Evolutionary conservation across 2,329 filamentous ascomycete genomes (phyloP), one percentile per base, ranked within the genome.

Genomic region (Talaromyces albobiverticillius): DNA sequence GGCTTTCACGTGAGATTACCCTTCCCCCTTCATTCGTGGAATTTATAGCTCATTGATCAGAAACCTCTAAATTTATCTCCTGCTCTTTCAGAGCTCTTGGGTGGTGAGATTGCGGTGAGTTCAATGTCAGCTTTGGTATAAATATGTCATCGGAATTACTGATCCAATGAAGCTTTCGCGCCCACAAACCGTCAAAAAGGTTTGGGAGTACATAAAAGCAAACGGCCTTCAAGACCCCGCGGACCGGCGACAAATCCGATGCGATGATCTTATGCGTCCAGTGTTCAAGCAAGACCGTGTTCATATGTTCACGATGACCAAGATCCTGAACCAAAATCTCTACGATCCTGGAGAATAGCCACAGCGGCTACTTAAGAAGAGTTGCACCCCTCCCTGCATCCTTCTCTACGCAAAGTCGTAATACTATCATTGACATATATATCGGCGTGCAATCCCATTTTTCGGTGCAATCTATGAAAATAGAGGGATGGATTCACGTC

Each of bases 301-400:
- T 47, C 90, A 97, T 73, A 99, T 99, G 94, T 99, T 99, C 73
- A 92, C 90, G 62, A 97, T 99, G 93, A 97, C 96, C 79, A 96
- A 96, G 78, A 83, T 96, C 14, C 84, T 97, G 10, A 90, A 89
- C 59, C 86, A 88, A 68, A 93, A 97, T 66, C 79, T 97, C 36
- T 96, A 95, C 67, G 89, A 88, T 2, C 81, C 89, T 46, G 90
- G 93, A 51, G 90, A 94, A 70, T 84, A 69, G 32, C n/a, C 29
- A 20, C 32, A 7, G 34, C 16, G 16, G 29, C 22, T 16, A 43
- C 38, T 32, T 8, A 5, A 29, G 16, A 42, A 32, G 25, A 20
- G 34, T n/a, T 38, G 34, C 34, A 38, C 7, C 4, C 18, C 2
- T 13, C 16, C 32, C 14, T 36, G 34, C 34, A 20, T 38, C 47